phyloP scores from a whole-genome alignment of 257 asterid species.

The Fraxinus cuspidata region DNA sequence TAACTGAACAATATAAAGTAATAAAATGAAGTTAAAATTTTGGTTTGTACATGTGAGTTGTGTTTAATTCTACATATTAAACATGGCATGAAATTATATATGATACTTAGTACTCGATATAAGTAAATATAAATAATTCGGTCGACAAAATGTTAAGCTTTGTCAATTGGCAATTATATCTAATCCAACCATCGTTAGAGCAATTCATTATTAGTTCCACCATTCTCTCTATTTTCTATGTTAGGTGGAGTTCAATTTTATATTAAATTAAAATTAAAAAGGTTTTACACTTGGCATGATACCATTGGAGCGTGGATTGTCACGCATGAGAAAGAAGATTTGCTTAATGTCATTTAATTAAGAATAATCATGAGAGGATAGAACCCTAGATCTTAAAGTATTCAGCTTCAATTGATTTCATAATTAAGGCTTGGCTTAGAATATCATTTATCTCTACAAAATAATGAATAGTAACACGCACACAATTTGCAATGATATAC shows the following conservation, averaged over 20 bases:
- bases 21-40: no score
- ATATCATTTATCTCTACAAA: not conserved
- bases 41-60: no score
- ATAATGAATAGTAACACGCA: not conserved
- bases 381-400: conserved; percentile 46
- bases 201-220: conserved; percentile 29
- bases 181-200: conserved; percentile 40
- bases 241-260: conserved; percentile 26
- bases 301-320: conserved; percentile 20
- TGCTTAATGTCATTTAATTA: conserved; percentile 29
- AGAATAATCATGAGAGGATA: conserved; percentile 42
- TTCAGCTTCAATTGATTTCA: conserved; percentile 33
- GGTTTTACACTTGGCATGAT: conserved; percentile 11
- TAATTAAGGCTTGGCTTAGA: conserved; percentile 31
- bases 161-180: conserved; percentile 33
- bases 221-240: conserved; percentile 21
- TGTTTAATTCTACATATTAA: no score
- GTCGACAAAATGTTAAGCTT: conserved; percentile 20
- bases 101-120: no score
- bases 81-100: no score
- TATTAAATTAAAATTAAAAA: not conserved
- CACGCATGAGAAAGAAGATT: conserved; percentile 12
- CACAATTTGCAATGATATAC: not conserved
- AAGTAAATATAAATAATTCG: no score
- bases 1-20: no score